Evolutionary conservation across 2,329 filamentous ascomycete species (phyloP).

Genomic region (Diaporthe caulivora): DNA sequence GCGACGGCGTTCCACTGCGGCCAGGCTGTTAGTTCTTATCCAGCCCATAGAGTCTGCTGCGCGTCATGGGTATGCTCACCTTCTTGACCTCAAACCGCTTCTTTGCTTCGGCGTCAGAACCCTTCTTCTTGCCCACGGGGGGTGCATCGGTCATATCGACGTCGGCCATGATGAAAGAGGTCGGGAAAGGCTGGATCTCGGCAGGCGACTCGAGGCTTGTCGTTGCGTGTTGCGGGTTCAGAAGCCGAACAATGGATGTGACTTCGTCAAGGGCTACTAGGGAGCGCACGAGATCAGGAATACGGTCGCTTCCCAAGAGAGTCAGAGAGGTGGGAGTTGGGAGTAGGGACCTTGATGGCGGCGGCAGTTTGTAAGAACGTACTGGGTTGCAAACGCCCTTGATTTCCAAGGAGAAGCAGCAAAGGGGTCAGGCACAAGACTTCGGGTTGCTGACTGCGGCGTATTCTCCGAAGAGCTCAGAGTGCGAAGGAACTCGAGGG

Average conservation of each 20-base stretch:
- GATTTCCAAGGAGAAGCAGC: not conserved
- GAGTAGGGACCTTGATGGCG: conserved; percentile 28
- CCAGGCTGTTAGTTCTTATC: conserved; percentile 17
- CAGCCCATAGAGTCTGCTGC: not conserved
- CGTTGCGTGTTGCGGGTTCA: not conserved
- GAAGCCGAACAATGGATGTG: not conserved
- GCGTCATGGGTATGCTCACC: conserved; percentile 63
- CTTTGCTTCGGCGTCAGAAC: conserved; percentile 73
- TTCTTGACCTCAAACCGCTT: conserved; percentile 99
- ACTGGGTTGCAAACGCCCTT: not conserved
- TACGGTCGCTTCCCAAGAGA: not conserved
- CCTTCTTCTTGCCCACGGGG: conserved; percentile 67
- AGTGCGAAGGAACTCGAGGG: not conserved
- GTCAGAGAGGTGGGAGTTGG: not conserved
- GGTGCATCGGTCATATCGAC: conserved; percentile 95
- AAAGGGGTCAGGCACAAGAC: not conserved
- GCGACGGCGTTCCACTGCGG: conserved; percentile 96
- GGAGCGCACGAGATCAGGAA: conserved; percentile 20
- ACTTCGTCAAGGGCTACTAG: not conserved
- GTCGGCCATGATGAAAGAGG: conserved; percentile 79
- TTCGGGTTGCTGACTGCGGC: not conserved
- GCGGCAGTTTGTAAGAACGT: conserved; percentile 16
- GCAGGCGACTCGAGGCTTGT: not conserved
- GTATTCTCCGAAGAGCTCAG: not conserved
- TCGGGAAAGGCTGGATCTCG: conserved; percentile 29